Conservation (phyloP, 116 monocot species). For the Trichopus zeylanicus region DNA sequence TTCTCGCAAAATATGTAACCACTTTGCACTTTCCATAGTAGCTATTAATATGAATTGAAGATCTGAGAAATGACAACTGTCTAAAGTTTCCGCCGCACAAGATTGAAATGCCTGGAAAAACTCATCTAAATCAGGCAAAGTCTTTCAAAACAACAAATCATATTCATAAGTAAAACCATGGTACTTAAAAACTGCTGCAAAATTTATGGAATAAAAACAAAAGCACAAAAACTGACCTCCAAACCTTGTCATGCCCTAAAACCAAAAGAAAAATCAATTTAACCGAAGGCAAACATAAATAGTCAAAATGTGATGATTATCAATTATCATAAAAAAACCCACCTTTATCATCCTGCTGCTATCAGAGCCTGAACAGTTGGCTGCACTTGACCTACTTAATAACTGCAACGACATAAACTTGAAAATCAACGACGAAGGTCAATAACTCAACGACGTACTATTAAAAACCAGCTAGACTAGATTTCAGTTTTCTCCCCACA, state of each 20-base stretch:
- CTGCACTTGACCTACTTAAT: background rate
- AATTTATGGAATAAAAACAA: background rate
- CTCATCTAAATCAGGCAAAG: background rate
- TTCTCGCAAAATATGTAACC: constrained; percentile 22
- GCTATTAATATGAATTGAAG: constrained; percentile 6
- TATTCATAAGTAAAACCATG: background rate
- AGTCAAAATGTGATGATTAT: background rate
- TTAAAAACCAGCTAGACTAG: background rate
- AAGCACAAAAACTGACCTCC: constrained; percentile 11
- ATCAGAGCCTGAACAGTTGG: background rate
- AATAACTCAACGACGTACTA: background rate
- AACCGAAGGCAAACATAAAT: background rate
- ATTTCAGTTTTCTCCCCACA: background rate
- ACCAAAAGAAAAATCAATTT: background rate
- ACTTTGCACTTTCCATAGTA: constrained; percentile 5
- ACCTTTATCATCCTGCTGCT: constrained; percentile 4
- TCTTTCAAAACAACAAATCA: background rate
- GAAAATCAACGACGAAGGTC: background rate
- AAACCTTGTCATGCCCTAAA: constrained; percentile 9
- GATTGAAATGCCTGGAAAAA: constrained; percentile 14
- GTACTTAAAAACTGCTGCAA: background rate
- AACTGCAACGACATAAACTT: background rate
- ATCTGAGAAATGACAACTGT: constrained; percentile 5
- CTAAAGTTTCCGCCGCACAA: constrained; percentile 7
- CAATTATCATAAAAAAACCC: background rate